phyloP scores from a whole-genome alignment of 179 eudicot species.

The Beta corolliflora region DNA sequence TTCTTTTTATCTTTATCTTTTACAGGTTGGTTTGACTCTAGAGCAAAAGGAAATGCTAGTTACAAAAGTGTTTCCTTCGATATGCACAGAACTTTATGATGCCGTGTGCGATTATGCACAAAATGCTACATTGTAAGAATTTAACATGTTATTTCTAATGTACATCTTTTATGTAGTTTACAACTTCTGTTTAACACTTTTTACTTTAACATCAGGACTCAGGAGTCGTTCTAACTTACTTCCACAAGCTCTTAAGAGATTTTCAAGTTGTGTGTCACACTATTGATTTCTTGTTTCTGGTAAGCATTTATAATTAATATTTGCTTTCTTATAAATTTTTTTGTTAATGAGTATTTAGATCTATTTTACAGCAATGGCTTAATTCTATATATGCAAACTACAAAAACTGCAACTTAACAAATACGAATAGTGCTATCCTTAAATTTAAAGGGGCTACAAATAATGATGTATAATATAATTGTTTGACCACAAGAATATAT shows the following conservation, averaged over 20 bases:
- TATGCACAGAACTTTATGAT: background rate
- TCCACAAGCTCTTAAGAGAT: background rate
- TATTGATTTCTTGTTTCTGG: no score
- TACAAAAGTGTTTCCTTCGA: background rate
- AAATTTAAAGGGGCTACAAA: no score
- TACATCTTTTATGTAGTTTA: background rate
- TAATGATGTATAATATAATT: no score
- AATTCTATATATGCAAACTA: no score
- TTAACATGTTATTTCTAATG: conserved; percentile 4
- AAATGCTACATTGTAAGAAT: background rate
- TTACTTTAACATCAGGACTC: background rate
- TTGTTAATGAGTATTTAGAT: no score
- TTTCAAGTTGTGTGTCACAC: background rate
- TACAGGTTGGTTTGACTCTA: background rate
- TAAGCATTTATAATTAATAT: no score
- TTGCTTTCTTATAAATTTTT: no score
- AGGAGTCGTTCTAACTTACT: background rate
- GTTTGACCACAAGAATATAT: no score
- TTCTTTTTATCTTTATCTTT: background rate
- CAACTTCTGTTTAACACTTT: background rate
- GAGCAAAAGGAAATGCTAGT: background rate
- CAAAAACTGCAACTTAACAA: no score
- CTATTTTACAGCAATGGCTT: no score
- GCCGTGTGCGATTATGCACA: background rate
- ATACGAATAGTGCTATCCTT: no score